These are phyloP conservation scores for Saccharomycopsis hybrid DNA, from an alignment of 1,139 yeast genomes.

Conservation along the genomic window DNA sequence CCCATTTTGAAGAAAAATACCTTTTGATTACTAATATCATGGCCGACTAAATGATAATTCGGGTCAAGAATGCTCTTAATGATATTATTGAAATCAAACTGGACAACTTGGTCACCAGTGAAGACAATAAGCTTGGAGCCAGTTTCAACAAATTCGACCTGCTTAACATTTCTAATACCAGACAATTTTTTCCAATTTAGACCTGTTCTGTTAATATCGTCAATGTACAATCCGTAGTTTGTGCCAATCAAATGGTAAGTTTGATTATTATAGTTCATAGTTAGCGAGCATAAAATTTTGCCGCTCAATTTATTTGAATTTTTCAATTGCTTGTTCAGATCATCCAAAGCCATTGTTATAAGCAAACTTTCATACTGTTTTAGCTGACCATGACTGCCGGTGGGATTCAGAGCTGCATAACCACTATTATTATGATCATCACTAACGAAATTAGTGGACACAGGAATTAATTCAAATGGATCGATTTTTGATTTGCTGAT, in stretches of 20 bases:
- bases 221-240: conserved; percentile 17
- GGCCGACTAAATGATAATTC: conserved; percentile 20
- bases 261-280: conserved; percentile 18
- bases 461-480: conserved; percentile 15
- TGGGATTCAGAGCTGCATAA: not conserved
- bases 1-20: conserved; percentile 19
- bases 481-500: conserved; percentile 8
- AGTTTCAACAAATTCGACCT: conserved; percentile 15
- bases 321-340: conserved; percentile 7
- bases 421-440: not conserved
- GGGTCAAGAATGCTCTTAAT: conserved; percentile 19
- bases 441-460: conserved; percentile 13
- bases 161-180: conserved; percentile 20
- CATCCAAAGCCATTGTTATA: conserved; percentile 14
- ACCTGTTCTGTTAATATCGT: conserved; percentile 21
- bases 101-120: conserved; percentile 20
- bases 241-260: conserved; percentile 20
- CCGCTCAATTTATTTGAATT: conserved; percentile 12
- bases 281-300: conserved; percentile 16
- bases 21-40: conserved; percentile 18
- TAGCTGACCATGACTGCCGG: not conserved
- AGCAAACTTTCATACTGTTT: conserved; percentile 7
- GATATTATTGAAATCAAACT: conserved; percentile 20
- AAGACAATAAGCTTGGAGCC: conserved; percentile 15
- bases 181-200: conserved; percentile 20